A percentile compares a stretch with the other conserved stretches of the same genome.
Evolutionary conservation across 106 monocot species (phyloP).

Genomic region (Amphibolis antarctica): DNA sequence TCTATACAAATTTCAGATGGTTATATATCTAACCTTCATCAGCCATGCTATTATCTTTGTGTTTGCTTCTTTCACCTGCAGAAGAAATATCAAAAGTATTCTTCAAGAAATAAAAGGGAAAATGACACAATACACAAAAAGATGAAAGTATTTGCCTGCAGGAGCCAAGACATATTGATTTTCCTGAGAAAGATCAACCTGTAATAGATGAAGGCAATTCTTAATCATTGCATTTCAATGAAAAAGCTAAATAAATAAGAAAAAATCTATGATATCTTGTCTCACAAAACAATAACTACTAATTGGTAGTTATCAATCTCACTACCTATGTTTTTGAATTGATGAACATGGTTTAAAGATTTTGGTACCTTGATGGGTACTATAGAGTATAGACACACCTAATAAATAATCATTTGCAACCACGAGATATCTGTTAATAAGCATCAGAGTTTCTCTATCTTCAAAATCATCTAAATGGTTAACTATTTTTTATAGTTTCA

Average conservation of each 20-base stretch:
- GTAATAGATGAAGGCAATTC: neutral
- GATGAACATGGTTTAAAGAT: no score
- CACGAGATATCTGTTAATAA: neutral
- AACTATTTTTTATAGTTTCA: neutral
- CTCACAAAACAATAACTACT: no score
- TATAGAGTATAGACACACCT: no score
- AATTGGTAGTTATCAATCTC: no score
- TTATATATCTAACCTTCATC: constrained; percentile 56
- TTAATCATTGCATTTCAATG: neutral
- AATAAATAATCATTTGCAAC: neutral
- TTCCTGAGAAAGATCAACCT: constrained; percentile 33
- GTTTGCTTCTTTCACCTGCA: constrained; percentile 32
- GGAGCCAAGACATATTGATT: constrained; percentile 65
- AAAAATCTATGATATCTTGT: no score
- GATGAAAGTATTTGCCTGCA: constrained; percentile 31
- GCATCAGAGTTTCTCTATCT: no score
- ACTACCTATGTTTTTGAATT: no score
- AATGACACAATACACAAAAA: neutral
- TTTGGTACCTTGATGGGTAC: no score
- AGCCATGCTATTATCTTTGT: constrained; percentile 27
- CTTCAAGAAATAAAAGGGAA: neutral
- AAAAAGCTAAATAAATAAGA: neutral
- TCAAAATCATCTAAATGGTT: neutral
- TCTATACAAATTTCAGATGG: neutral
- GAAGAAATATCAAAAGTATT: constrained; percentile 3